These are phyloP conservation scores for Hanseniaspora pseudoguilliermondii DNA, from an alignment of 805 yeast genomes.

Conservation along the genomic window DNA sequence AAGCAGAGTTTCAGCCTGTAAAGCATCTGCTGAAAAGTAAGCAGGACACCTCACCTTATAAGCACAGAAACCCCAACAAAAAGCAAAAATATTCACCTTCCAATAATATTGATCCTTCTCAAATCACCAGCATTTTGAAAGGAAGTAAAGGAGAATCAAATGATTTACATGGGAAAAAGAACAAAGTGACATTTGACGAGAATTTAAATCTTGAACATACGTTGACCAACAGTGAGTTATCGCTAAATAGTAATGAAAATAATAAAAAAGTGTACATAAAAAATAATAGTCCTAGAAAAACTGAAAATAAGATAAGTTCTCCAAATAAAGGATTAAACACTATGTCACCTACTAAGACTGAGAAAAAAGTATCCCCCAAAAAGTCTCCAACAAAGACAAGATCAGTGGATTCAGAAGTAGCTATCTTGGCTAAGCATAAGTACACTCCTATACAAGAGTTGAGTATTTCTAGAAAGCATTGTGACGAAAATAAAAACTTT, in stretches of 20 bases:
- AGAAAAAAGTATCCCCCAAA: neutral
- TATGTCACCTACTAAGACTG: no score
- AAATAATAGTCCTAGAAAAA: neutral
- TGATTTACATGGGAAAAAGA: neutral
- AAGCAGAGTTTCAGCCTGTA: neutral
- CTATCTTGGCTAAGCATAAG: neutral
- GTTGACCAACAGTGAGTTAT: slow-evolving; percentile 1
- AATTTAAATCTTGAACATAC: slow-evolving; percentile 7
- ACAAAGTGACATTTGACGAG: slow-evolving; percentile 5
- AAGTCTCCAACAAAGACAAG: neutral
- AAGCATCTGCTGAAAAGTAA: neutral
- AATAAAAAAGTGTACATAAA: neutral
- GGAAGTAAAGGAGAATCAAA: neutral
- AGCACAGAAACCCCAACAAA: neutral
- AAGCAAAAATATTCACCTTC: slow-evolving; percentile 1
- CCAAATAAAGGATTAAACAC: neutral
- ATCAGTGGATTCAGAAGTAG: neutral
- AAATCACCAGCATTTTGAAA: slow-evolving; percentile 2
- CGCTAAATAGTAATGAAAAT: neutral
- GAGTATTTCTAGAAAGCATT: neutral
- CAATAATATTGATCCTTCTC: neutral
- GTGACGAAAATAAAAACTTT: neutral
- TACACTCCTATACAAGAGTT: neutral
- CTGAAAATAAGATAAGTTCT: neutral
- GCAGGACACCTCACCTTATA: neutral